Evolutionary conservation across 306 rosid species (phyloP).

Genomic region (Pyrus communis): DNA sequence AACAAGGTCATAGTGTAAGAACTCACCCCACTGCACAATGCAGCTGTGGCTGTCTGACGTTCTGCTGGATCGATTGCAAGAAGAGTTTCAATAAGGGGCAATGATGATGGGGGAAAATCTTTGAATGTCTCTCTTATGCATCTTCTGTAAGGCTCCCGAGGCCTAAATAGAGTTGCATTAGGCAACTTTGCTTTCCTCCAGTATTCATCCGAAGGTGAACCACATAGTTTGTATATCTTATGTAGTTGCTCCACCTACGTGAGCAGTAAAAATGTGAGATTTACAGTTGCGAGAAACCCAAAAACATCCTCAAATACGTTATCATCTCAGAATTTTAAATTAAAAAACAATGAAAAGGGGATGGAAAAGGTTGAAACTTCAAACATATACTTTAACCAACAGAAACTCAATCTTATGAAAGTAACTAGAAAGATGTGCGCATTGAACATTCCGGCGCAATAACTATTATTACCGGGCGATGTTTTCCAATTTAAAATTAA

Average conservation of each 20-base stretch:
- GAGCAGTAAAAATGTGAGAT: constrained; percentile 21
- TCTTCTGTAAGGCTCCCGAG: constrained; percentile 79
- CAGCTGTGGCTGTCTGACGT: constrained; percentile 73
- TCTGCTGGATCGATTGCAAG: constrained; percentile 89
- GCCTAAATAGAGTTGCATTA: constrained; percentile 80
- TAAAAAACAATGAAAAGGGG: background rate
- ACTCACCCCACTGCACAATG: constrained; percentile 70
- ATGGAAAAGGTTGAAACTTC: background rate
- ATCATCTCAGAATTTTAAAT: background rate
- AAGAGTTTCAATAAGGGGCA: constrained; percentile 71
- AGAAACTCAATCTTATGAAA: background rate
- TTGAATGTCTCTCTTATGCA: constrained; percentile 62
- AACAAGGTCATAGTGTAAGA: background rate
- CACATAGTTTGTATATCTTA: constrained; percentile 90
- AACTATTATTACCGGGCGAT: background rate
- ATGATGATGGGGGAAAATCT: constrained; percentile 72
- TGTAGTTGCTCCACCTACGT: constrained; percentile 89
- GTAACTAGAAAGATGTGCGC: background rate
- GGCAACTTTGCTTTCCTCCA: constrained; percentile 84
- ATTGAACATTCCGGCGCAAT: background rate
- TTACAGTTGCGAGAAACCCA: background rate
- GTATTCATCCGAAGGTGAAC: constrained; percentile 93
- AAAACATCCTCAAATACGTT: background rate
- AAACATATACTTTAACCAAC: background rate
- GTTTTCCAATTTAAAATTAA: background rate